These are phyloP conservation scores for Aspergillus luchuensis DNA, from an alignment of 2,329 filamentous ascomycete genomes.

Conservation along the genomic window DNA sequence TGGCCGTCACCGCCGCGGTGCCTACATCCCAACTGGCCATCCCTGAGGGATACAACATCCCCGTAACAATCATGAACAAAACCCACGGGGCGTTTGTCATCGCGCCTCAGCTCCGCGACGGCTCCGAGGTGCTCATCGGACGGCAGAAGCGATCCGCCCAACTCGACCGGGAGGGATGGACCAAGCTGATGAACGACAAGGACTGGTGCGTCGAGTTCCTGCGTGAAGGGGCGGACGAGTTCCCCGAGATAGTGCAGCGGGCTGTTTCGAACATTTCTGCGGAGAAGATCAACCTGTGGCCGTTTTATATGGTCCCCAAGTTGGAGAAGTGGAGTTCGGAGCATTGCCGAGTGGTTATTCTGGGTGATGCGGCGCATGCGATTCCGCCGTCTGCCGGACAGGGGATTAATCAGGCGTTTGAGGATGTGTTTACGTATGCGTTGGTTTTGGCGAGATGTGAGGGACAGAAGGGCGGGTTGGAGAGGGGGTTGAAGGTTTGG, in stretches of 20 bases:
- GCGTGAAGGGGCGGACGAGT: conserved; percentile 35
- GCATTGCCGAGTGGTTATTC: conserved; percentile 45
- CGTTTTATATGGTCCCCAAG: conserved; percentile 53
- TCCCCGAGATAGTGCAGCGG: conserved; percentile 40
- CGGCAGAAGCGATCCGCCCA: conserved; percentile 46
- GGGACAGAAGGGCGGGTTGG: conserved; percentile 17
- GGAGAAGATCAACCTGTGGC: conserved; percentile 51
- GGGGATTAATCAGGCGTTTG: conserved; percentile 61
- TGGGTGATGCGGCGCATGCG: conserved; percentile 66
- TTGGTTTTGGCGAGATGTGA: conserved; percentile 38
- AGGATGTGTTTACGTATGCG: conserved; percentile 53
- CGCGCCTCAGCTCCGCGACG: conserved; percentile 52
- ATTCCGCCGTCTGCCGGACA: conserved; percentile 63
- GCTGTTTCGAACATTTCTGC: conserved; percentile 41
- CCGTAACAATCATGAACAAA: conserved; percentile 48
- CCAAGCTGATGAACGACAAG: conserved; percentile 44
- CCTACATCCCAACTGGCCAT: conserved; percentile 43
- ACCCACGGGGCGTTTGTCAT: conserved; percentile 54
- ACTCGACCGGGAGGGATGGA: conserved; percentile 48
- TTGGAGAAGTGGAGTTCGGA: conserved; percentile 50
- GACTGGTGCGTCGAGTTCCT: conserved; percentile 42
- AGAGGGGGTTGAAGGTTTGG: conserved; percentile 47
- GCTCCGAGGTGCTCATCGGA: conserved; percentile 53
- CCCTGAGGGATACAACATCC: conserved; percentile 42
- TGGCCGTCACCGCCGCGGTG: conserved; percentile 43